Evolutionary conservation across 768 basidiomycete species (phyloP), one percentile per base, ranked within the genome.

Genomic region (Cytidiella melzeri): DNA sequence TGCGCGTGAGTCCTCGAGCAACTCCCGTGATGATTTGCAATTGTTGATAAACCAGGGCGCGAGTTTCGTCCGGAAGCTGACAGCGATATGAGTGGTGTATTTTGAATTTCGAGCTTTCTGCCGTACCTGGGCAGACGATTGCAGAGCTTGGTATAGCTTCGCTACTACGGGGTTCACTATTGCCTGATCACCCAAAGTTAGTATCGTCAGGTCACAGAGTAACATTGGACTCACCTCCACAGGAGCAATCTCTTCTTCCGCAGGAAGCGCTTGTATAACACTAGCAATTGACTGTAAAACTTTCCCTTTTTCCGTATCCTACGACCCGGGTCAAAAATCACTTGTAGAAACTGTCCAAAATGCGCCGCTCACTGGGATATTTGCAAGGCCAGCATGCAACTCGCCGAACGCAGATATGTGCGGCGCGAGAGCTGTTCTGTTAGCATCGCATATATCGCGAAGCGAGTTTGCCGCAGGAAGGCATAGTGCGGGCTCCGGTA

Each of bases 251-350:
- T 80, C 87, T 38, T 92, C 85, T 37, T 71, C 70, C 0, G 90
- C 83, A 0, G 89, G 84, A 43, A 97, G 66, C 0, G 93, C 94
- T 59, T 96, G 90, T 26, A 96, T 87, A 3, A 97, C 91, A 54
- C 92, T 95, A 1, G 91, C 83, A 45, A 97, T 94, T 0, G 87
- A 90, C 62, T 96, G 88, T 40, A 96, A 70, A 1, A 96, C 89
- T 66, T 94, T 96, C 56, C 81, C 79, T 67, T 87, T 88, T 65
- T 95, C 92, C 19, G 83, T 80, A 57, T 90, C 87, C 84, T 88
- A 56, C 39, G 48, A 28, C 7, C 21, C 19, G n/a, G 13, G 30
- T 28, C n/a, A n/a, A 20, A 42, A 7, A 5, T 30, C 40, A 37
- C 4, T 10, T 18, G 21, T 1, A 23, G 19, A 2, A n/a, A n/a